phyloP scores from a whole-genome alignment of 2,329 filamentous ascomycete genomes.

The Arthrocladium fulminans region DNA sequence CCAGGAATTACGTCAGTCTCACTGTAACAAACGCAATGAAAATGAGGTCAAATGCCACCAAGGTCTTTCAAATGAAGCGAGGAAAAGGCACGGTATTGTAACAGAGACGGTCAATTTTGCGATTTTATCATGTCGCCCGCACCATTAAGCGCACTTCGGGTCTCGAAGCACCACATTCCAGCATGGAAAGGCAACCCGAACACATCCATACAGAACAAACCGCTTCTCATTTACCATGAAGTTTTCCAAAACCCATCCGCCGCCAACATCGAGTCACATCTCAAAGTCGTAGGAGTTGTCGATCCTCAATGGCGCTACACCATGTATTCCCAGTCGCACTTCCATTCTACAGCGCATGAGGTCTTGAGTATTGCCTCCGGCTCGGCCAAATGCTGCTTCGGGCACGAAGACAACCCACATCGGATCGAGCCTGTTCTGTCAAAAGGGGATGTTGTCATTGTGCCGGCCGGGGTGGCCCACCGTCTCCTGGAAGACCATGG shows the following conservation, averaged over 20 bases:
- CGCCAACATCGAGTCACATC: conserved; percentile 48
- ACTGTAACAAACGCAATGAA: too few species aligned
- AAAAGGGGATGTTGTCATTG: conserved; percentile 54
- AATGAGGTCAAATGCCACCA: neutral
- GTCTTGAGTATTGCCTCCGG: conserved; percentile 54
- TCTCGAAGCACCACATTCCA: conserved; percentile 54
- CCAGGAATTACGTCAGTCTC: too few species aligned
- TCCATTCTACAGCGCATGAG: conserved; percentile 60
- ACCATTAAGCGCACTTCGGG: conserved; percentile 31
- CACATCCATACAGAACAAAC: conserved; percentile 54
- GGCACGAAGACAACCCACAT: conserved; percentile 52
- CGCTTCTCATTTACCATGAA: conserved; percentile 57
- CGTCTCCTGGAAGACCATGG: conserved; percentile 46
- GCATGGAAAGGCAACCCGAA: conserved; percentile 52
- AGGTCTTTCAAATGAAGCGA: neutral
- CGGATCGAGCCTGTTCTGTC: conserved; percentile 48
- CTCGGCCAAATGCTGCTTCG: conserved; percentile 55
- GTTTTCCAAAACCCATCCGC: conserved; percentile 44
- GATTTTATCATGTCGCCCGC: neutral
- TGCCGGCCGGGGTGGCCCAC: conserved; percentile 60
- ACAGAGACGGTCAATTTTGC: neutral
- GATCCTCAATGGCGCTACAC: conserved; percentile 58
- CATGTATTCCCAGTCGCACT: conserved; percentile 59
- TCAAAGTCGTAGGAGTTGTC: conserved; percentile 47
- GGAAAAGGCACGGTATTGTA: neutral